phyloP scores from a whole-genome alignment of 352 stramenopile species.

The Phytopythium oedochilum region DNA sequence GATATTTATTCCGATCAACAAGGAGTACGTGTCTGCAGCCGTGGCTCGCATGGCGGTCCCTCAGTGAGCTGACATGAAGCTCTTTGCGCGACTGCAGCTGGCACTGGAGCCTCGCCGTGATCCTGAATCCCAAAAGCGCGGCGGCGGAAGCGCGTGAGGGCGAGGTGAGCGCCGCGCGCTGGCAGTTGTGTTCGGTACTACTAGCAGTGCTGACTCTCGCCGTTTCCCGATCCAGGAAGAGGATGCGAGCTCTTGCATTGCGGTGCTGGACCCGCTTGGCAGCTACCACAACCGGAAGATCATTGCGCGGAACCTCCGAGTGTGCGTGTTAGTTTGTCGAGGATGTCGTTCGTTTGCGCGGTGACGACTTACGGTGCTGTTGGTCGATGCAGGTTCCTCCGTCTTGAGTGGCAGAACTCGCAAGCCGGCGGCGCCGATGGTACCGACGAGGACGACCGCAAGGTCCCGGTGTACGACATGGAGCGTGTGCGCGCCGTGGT shows the following conservation, averaged over 20 bases:
- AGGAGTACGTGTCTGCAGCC: constrained; percentile 40
- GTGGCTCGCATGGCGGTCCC: not conserved
- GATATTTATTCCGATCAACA: constrained; percentile 88
- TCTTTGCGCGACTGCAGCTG: constrained; percentile 31
- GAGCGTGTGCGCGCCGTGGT: constrained; percentile 27
- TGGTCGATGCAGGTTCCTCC: constrained; percentile 32
- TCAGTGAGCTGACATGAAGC: constrained; percentile 1
- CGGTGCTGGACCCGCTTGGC: constrained; percentile 65
- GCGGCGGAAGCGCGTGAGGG: constrained; percentile 16
- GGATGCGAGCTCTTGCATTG: constrained; percentile 45
- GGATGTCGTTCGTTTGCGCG: too few species aligned
- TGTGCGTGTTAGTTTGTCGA: constrained; percentile 32
- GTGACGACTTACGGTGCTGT: not conserved
- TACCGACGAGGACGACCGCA: constrained; percentile 4
- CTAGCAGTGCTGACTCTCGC: not conserved
- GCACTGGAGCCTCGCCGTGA: constrained; percentile 81
- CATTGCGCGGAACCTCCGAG: constrained; percentile 54
- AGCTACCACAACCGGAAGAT: constrained; percentile 55
- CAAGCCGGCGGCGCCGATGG: not conserved
- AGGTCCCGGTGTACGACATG: constrained; percentile 23
- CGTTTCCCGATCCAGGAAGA: constrained; percentile 6
- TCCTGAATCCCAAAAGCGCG: constrained; percentile 59
- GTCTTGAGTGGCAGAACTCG: constrained; percentile 45
- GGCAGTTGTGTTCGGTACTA: not conserved
- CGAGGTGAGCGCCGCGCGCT: constrained; percentile 14